These are phyloP conservation scores for Ophiocordyceps robertsii DNA, from an alignment of 2,329 filamentous ascomycete species.

Conservation along the genomic window DNA sequence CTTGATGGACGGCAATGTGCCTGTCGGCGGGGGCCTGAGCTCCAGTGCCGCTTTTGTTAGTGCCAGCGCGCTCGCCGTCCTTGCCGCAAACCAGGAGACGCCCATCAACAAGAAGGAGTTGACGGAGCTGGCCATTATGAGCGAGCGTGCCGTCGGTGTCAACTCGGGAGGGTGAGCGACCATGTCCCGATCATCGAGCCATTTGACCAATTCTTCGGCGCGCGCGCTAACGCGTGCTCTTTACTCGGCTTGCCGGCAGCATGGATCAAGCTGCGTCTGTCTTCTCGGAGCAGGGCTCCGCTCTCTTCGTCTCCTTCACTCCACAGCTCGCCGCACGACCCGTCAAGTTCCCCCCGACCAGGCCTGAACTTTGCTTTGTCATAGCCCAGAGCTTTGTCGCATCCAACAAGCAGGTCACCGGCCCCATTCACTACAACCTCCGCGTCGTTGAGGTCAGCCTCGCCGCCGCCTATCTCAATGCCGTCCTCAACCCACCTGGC, in stretches of 20 bases:
- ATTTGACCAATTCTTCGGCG: not conserved
- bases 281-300: slow-evolving; percentile 74
- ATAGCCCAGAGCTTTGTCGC: slow-evolving; percentile 91
- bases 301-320: slow-evolving; percentile 81
- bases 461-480: slow-evolving; percentile 58
- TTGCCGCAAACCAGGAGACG: slow-evolving; percentile 70
- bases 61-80: slow-evolving; percentile 74
- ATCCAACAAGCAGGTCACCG: slow-evolving; percentile 89
- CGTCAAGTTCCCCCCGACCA: slow-evolving; percentile 68
- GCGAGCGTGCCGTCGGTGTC: slow-evolving; percentile 85
- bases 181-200: not conserved
- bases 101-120: slow-evolving; percentile 81
- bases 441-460: slow-evolving; percentile 92
- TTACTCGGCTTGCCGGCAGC: slow-evolving; percentile 25
- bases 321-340: slow-evolving; percentile 64
- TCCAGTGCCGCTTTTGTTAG: slow-evolving; percentile 92
- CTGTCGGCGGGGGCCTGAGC: slow-evolving; percentile 80
- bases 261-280: slow-evolving; percentile 98
- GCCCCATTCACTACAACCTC: slow-evolving; percentile 89
- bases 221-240: not conserved
- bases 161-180: slow-evolving; percentile 74
- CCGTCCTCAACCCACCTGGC: slow-evolving; percentile 39
- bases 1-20: slow-evolving; percentile 82
- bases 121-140: slow-evolving; percentile 86
- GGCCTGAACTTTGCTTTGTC: slow-evolving; percentile 77